Evolutionary conservation across 2,329 filamentous ascomycete species (phyloP), one percentile per base, ranked within the genome.

Genomic region (Cadophora sp.): DNA sequence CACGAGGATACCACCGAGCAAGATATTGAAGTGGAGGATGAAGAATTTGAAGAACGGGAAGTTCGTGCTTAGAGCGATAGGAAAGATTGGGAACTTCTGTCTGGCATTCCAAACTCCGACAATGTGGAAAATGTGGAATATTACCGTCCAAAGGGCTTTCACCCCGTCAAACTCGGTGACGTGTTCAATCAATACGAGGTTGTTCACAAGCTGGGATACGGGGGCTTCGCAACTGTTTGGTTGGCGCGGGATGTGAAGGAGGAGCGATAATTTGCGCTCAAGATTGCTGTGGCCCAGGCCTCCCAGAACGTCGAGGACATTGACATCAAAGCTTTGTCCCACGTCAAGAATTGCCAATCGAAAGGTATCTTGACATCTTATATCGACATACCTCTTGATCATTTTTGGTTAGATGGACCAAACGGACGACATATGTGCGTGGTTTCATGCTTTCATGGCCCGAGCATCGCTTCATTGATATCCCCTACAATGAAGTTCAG

Each of bases 211-310:
- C 71, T 84, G 33, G 81, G 81, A n/a, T 79, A 76, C 43, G 81
- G 83, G 30, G 77, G 78, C 0, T 82, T 74, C 68, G 79, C 81
- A 5, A 84, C 80, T 4, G 79, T 83, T 48, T 84, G 81, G 82
- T 78, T 83, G 20, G 80, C 79, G 27, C 72, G 71, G 1, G 77
- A 80, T 70, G 66, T 65, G 1, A 22, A 14, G 0, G 27, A 64
- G 1, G 3, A 55, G 22, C 39, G 33, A 14, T 72, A 73, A 45
- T 64, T 69, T 9, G 67, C 70, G 6, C 18, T 71, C 48, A 70
- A 70, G 51, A 66, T 71, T 13, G 24, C 59, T 27, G 47, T 62
- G 13, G 67, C 67, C 1, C 62, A 62, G 33, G 51, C 63, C n/a
- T 62, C 60, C 13, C 18, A 27, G n/a, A 27, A 61, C 13, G 59